These are phyloP conservation scores for Lactarius hengduanensis DNA, from an alignment of 768 basidiomycete genomes.

Conservation along the genomic window DNA sequence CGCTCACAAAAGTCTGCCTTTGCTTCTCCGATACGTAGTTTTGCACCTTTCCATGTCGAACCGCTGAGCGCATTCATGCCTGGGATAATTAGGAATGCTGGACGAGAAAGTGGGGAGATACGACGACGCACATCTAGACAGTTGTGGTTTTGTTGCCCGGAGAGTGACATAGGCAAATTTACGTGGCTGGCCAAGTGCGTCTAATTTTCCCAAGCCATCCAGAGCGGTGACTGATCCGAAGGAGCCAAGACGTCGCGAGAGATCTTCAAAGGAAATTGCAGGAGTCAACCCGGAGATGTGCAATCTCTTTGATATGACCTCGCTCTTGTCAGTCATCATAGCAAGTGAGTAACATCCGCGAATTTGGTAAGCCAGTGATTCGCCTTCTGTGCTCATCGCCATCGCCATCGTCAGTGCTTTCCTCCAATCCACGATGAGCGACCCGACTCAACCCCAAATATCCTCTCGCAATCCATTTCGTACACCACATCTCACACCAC, in stretches of 20 bases:
- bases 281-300: slow-evolving; percentile 78
- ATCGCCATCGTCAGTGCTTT: neutral
- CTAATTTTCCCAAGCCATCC: slow-evolving; percentile 64
- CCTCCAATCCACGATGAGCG: neutral
- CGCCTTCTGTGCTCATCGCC: neutral
- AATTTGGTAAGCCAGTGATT: neutral
- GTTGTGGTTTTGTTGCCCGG: slow-evolving; percentile 55
- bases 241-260: slow-evolving; percentile 54
- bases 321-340: slow-evolving; percentile 4
- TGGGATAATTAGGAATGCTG: slow-evolving; percentile 31
- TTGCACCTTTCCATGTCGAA: slow-evolving; percentile 85
- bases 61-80: slow-evolving; percentile 78
- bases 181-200: slow-evolving; percentile 63
- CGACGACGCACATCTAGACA: slow-evolving; percentile 59
- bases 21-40: slow-evolving; percentile 80
- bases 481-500: slow-evolving; percentile 10
- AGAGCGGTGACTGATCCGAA: slow-evolving; percentile 70
- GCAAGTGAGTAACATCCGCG: neutral
- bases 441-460: neutral
- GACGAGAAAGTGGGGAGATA: neutral
- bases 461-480: slow-evolving; percentile 25
- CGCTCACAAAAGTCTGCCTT: slow-evolving; percentile 67
- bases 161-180: slow-evolving; percentile 76
- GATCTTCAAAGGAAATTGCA: slow-evolving; percentile 54
- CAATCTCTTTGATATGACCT: slow-evolving; percentile 52